phyloP scores from a whole-genome alignment of 257 asterid species.

The Scutellaria barbata region DNA sequence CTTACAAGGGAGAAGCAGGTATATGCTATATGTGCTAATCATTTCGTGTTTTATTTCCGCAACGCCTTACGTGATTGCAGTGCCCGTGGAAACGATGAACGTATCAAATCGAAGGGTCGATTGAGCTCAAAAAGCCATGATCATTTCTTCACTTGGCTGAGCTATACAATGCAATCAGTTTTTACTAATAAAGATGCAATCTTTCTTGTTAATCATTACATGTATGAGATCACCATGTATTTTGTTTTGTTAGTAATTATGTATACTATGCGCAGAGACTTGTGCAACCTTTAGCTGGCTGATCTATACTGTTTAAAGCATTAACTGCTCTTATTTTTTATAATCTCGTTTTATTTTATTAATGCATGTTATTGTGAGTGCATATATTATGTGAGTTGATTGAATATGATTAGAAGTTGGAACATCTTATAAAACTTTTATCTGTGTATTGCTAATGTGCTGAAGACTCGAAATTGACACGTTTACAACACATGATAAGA shows the following conservation, averaged over 20 bases:
- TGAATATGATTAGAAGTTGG: no score
- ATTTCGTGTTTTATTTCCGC: constrained; percentile 41
- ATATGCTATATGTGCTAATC: constrained; percentile 35
- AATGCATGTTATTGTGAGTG: no score
- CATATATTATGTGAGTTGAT: no score
- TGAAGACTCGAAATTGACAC: no score
- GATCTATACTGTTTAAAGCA: constrained; percentile 29
- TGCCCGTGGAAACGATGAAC: constrained; percentile 39
- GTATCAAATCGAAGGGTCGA: not conserved
- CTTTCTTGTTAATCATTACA: constrained; percentile 26
- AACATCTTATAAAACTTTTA: no score
- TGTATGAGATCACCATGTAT: constrained; percentile 28
- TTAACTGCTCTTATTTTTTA: constrained; percentile 6
- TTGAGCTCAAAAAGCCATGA: constrained; percentile 56
- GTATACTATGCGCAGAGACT: constrained; percentile 45
- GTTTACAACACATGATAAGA: no score
- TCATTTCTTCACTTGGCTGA: constrained; percentile 59
- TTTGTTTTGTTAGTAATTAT: constrained; percentile 24
- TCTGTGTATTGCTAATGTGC: no score
- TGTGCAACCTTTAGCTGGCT: constrained; percentile 23
- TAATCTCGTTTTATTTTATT: not conserved
- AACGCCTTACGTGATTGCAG: constrained; percentile 46
- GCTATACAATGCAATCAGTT: constrained; percentile 46
- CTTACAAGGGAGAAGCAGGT: constrained; percentile 46
- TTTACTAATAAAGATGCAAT: constrained; percentile 42